Evolutionary conservation across 2,329 filamentous ascomycete species (phyloP), one percentile per base, ranked within the genome.

Genomic region (Arachnopeziza araneosa): DNA sequence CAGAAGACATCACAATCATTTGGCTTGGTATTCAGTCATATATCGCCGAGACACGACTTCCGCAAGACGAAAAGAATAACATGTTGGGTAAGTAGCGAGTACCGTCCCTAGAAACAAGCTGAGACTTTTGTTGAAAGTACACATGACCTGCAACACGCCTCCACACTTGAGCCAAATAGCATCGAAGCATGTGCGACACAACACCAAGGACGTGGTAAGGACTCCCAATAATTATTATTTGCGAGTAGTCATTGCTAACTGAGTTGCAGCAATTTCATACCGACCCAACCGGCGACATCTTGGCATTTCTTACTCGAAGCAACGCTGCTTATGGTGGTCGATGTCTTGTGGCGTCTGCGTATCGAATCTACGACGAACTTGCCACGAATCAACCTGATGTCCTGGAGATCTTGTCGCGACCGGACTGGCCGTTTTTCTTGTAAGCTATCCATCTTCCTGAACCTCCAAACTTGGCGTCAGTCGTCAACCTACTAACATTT

Each of bases 301-400:
- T 64, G 1, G 59, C 54, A 2, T 49, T 64, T n/a, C 57, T 60
- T 14, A 56, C 36, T n/a, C 50, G 55, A 14, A 50, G 30, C 24
- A 17, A 14, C n/a, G 57, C 62, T 23, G 49, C 52, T 17, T 24
- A 21, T 17, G 62, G 62, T 9, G 62, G 62, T 4, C 52, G 56
- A 22, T 14, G 21, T 54, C 23, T 57, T 21, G 80, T 83, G 64
- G 83, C 80, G 0, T 55, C 79, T 78, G 8, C 74, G 51, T 80
- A 77, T 76, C 73, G 73, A 23, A 75, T 83, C 0, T 82, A 83
- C 67, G 82, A 84, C 60, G 77, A 82, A 54, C 71, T 84, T 1
- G 80, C 80, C 0, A 69, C 67, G 24, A 78, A 74, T 1, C 68
- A 81, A 55, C 81, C 80, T 0, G 80, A 84, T 68, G 62, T 84